Evolutionary conservation across 2,329 filamentous ascomycete genomes (phyloP), one percentile per base, ranked within the genome.

Genomic region (Hymenoscyphus fraxineus): DNA sequence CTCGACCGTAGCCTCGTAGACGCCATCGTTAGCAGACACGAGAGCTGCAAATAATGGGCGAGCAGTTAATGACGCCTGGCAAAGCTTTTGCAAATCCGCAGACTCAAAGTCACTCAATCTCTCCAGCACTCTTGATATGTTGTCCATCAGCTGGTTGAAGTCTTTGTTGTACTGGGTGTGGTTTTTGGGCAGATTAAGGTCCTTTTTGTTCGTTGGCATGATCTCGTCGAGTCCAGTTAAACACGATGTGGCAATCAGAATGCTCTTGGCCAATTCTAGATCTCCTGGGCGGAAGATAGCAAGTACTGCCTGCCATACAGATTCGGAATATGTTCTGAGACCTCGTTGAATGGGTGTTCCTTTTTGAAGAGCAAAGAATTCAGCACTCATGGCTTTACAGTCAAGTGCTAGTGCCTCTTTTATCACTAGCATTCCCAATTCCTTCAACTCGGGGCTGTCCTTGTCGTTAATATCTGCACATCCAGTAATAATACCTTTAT

Each of bases 141-240:
- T 82, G 61, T 83, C 80, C 55, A 84, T 86, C 1, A 89, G 78
- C 63, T 85, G 80, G 31, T 81, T 80, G 65, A 94, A 89, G 31
- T 88, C 86, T 58, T 82, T 78, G 73, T 98, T 98, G 81, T 96
- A 98, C 35, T 85, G 82, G n/a, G 81, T 80, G 71, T 89, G 89
- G 64, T 77, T 87, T 77, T 78, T 82, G 70, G 72, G 83, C 72
- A 70, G 83, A 6, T 82, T 59, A 63, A 68, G 60, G 67, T 68
- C 64, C 63, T 73, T 70, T 66, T 73, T 70, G 41, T 70, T 63
- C 51, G 58, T 56, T n/a, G 73, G 74, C 35, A 64, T 59, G 63
- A 97, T 88, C 63, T 86, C 85, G 75, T 97, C 93, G 22, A 97
- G 80, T 0, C 89, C 87, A 22, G 92, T 85, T 0, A 97, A 80